These are phyloP conservation scores for Backusella tarrabulga DNA, from an alignment of 192 early-diverging fungal genomes.

Conservation along the genomic window DNA sequence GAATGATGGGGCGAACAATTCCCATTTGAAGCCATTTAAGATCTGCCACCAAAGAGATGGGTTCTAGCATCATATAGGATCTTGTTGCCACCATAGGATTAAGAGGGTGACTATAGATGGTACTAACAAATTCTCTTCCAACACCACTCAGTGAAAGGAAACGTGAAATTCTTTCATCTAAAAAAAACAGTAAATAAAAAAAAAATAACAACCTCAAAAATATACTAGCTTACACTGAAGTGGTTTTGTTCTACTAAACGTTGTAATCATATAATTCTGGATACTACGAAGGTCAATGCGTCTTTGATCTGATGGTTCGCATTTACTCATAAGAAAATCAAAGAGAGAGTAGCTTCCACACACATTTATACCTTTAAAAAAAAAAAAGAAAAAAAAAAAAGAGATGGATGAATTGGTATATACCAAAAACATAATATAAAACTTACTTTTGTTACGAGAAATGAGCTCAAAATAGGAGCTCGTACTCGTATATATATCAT, in stretches of 20 bases:
- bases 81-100: conserved; percentile 81
- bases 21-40: conserved; percentile 63
- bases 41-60: conserved; percentile 64
- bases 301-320: conserved; percentile 30
- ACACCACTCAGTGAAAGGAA: conserved; percentile 64
- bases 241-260: conserved; percentile 47
- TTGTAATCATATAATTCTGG: conserved; percentile 63
- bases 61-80: conserved; percentile 73
- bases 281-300: conserved; percentile 33
- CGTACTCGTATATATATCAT: conserved; percentile 52
- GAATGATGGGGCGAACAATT: conserved; percentile 53
- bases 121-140: conserved; percentile 63
- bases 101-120: conserved; percentile 70
- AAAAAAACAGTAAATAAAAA: neutral
- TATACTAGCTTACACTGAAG: conserved; percentile 39
- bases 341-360: conserved; percentile 64
- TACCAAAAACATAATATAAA: neutral
- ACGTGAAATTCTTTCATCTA: conserved; percentile 50
- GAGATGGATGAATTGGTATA: neutral
- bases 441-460: conserved; percentile 59
- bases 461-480: conserved; percentile 74
- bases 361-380: conserved; percentile 57
- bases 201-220: neutral
- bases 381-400: neutral
- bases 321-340: conserved; percentile 58